These are phyloP conservation scores for Camptophora hylomeconis DNA, from an alignment of 2,329 filamentous ascomycete species.

Conservation along the genomic window DNA sequence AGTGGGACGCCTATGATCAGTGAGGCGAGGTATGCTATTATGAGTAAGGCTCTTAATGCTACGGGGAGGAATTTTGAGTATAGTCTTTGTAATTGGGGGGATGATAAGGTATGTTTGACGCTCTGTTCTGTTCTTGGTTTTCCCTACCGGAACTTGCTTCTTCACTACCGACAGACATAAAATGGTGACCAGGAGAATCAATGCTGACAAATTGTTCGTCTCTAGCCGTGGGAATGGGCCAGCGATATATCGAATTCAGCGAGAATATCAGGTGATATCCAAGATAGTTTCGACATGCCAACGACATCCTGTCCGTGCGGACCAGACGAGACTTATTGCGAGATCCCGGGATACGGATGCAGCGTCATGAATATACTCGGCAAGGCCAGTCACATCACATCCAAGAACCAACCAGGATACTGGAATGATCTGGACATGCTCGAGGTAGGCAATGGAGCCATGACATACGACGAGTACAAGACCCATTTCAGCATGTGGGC, in stretches of 20 bases:
- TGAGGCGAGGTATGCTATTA: conserved; percentile 34
- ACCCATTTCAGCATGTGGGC: conserved; percentile 38
- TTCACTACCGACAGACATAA: too few species aligned
- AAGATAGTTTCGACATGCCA: conserved; percentile 32
- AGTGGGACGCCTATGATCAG: conserved; percentile 34
- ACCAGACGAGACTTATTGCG: conserved; percentile 28
- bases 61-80: conserved; percentile 35
- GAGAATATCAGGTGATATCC: conserved; percentile 35
- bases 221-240: conserved; percentile 33
- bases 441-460: conserved; percentile 34
- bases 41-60: conserved; percentile 35
- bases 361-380: conserved; percentile 38
- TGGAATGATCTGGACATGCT: conserved; percentile 30
- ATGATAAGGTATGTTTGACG: conserved; percentile 23
- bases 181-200: too few species aligned
- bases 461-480: conserved; percentile 25
- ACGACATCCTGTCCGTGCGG: conserved; percentile 30
- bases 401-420: conserved; percentile 28
- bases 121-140: too few species aligned
- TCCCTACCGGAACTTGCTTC: too few species aligned
- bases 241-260: conserved; percentile 35
- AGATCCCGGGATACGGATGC: conserved; percentile 35
- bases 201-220: neutral
- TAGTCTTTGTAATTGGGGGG: conserved; percentile 39
- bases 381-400: conserved; percentile 31